These are phyloP conservation scores for Pythium guiyangense DNA, from an alignment of 352 stramenopile species.

Conservation along the genomic window DNA sequence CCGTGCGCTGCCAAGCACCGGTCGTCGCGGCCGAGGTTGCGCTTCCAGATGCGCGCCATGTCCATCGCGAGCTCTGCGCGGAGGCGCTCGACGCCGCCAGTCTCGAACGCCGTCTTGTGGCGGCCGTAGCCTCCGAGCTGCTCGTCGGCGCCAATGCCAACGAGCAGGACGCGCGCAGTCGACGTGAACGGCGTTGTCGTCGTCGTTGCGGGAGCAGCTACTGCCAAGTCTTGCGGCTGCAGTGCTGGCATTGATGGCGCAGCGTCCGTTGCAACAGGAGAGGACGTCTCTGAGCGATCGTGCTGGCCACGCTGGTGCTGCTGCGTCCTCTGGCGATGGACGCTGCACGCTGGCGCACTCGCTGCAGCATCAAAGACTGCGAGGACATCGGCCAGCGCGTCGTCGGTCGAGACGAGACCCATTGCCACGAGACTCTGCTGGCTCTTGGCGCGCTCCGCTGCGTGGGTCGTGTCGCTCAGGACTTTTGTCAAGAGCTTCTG, in stretches of 20 bases:
- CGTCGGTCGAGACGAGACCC: conserved; percentile 16
- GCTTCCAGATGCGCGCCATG: conserved; percentile 89
- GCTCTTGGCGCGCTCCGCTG: conserved; percentile 8
- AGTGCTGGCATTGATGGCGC: background rate
- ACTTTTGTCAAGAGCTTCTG: conserved; percentile 26
- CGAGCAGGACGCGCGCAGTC: conserved; percentile 72
- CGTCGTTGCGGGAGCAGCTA: too few species aligned
- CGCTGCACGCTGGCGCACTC: too few species aligned
- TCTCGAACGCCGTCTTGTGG: conserved; percentile 86
- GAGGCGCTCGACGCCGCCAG: conserved; percentile 50
- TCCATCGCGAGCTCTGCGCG: conserved; percentile 86
- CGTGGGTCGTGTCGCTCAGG: conserved; percentile 5
- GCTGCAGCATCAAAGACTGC: conserved; percentile 7
- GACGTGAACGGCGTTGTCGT: conserved; percentile 16
- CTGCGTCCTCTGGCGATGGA: background rate
- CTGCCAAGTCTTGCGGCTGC: conserved; percentile 13
- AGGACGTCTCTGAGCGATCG: background rate
- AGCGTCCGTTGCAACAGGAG: background rate
- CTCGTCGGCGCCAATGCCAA: conserved; percentile 95
- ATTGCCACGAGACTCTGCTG: conserved; percentile 23
- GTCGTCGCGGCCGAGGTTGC: conserved; percentile 96
- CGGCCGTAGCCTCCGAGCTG: conserved; percentile 93
- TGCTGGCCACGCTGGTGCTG: background rate
- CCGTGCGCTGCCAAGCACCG: conserved; percentile 90
- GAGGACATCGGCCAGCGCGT: conserved; percentile 16